Evolutionary conservation across 371 early-diverging fungal species (phyloP).

Genomic region (Mycotypha africana): DNA sequence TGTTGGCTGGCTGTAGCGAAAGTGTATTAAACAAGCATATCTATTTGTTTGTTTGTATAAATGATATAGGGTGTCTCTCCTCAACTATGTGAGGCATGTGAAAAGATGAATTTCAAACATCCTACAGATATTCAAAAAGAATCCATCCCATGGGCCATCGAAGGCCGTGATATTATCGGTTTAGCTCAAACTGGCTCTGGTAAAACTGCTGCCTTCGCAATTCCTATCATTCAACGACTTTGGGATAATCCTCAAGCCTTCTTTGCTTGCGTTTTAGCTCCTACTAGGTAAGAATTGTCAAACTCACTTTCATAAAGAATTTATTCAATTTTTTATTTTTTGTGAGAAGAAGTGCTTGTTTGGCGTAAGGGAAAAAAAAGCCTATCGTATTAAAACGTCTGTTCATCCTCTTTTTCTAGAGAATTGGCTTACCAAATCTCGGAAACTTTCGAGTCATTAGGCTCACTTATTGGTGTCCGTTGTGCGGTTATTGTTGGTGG

Average conservation of each 20-base stretch:
- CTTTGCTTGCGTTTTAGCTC: conserved; percentile 95
- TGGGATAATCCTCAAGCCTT: conserved; percentile 87
- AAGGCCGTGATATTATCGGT: conserved; percentile 92
- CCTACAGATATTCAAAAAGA: conserved; percentile 94
- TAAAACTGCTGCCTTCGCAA: conserved; percentile 94
- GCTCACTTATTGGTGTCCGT: conserved; percentile 89
- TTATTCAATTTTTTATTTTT: not conserved
- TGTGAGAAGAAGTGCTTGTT: too few species aligned
- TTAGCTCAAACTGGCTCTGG: conserved; percentile 96
- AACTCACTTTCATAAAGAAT: not conserved
- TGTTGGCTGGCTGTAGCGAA: too few species aligned
- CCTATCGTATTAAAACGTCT: too few species aligned
- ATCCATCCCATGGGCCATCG: conserved; percentile 85
- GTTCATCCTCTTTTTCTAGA: conserved; percentile 31
- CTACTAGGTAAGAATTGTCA: conserved; percentile 72
- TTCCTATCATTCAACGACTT: conserved; percentile 92
- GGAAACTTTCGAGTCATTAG: conserved; percentile 91
- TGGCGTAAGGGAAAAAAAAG: too few species aligned
- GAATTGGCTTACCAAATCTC: conserved; percentile 95
- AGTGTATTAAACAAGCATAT: too few species aligned
- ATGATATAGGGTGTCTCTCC: conserved; percentile 71
- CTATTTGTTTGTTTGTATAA: too few species aligned
- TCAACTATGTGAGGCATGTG: conserved; percentile 86
- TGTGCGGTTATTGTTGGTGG: conserved; percentile 96
- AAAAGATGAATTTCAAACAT: conserved; percentile 78